Conservation (phyloP, 176 grass and related monocot species). For the Triticum aestivum region DNA sequence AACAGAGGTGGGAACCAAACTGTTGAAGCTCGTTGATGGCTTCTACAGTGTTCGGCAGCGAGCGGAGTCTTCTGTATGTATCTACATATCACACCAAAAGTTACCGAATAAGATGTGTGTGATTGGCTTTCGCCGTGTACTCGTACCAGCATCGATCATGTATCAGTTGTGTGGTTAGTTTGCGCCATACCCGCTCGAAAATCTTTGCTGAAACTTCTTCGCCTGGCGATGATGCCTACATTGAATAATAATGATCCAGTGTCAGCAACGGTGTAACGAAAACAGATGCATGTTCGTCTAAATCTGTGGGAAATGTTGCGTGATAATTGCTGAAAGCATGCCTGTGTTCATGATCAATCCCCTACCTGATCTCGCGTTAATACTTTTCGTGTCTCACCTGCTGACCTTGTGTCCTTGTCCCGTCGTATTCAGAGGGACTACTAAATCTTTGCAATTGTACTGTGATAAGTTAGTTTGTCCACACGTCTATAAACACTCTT, state of each 20-base stretch:
- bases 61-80: background rate
- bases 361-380: background rate
- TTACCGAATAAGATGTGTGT: conserved; percentile 40
- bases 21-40: conserved; percentile 63
- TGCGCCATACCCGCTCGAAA: background rate
- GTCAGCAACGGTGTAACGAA: background rate
- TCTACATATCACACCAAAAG: background rate
- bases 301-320: background rate
- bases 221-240: background rate
- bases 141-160: background rate
- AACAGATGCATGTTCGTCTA: background rate
- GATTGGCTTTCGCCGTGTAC: background rate
- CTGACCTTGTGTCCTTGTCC: background rate
- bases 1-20: conserved; percentile 50
- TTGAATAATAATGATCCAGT: conserved; percentile 8
- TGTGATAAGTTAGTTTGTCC: background rate
- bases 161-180: background rate
- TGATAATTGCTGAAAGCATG: background rate
- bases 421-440: background rate
- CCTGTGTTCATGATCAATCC: background rate
- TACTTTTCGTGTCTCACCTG: background rate
- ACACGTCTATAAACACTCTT: background rate
- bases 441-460: background rate
- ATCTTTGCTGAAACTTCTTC: conserved; percentile 7
- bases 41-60: background rate